A percentile compares a stretch with the other conserved stretches of the same genome.
phyloP scores from a whole-genome alignment of 345 rosid species.

The Arabidopsis arenosa region DNA sequence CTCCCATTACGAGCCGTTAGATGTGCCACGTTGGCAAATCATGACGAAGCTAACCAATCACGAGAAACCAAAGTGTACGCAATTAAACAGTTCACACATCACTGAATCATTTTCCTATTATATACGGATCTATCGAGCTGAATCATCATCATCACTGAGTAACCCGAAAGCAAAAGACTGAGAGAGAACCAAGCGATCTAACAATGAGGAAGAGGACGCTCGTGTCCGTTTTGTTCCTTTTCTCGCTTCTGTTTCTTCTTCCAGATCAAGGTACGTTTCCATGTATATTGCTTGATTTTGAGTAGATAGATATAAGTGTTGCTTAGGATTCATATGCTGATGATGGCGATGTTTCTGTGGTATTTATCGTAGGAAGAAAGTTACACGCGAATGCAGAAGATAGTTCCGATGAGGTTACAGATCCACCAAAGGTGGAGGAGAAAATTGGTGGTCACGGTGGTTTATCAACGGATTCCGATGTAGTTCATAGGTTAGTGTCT shows the following conservation, averaged over 20 bases:
- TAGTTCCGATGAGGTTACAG: conserved; percentile 58
- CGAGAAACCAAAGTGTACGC: conserved; percentile 32
- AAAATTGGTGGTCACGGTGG: conserved; percentile 92
- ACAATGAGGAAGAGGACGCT: conserved; percentile 92
- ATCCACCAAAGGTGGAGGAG: conserved; percentile 96
- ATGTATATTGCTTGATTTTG: conserved; percentile 12
- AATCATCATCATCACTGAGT: conserved; percentile 15
- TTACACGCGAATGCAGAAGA: conserved; percentile 81
- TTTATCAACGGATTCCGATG: conserved; percentile 93
- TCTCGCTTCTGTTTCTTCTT: conserved; percentile 66
- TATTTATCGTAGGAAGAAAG: conserved; percentile 61
- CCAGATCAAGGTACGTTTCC: conserved; percentile 81
- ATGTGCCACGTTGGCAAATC: conserved; percentile 35
- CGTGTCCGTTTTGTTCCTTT: conserved; percentile 75
- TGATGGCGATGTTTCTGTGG: conserved; percentile 41
- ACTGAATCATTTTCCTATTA: conserved; percentile 28
- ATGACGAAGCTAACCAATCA: conserved; percentile 11
- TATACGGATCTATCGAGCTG: conserved; percentile 36
- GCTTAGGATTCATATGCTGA: conserved; percentile 23
- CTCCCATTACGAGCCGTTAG: conserved; percentile 16
- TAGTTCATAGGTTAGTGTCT: conserved; percentile 67
- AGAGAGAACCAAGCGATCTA: conserved; percentile 28
- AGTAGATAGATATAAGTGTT: neutral
- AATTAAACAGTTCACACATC: conserved; percentile 8
- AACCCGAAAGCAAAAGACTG: conserved; percentile 11